These are phyloP conservation scores for Kandelia obovata DNA, from an alignment of 345 rosid species.

Conservation along the genomic window DNA sequence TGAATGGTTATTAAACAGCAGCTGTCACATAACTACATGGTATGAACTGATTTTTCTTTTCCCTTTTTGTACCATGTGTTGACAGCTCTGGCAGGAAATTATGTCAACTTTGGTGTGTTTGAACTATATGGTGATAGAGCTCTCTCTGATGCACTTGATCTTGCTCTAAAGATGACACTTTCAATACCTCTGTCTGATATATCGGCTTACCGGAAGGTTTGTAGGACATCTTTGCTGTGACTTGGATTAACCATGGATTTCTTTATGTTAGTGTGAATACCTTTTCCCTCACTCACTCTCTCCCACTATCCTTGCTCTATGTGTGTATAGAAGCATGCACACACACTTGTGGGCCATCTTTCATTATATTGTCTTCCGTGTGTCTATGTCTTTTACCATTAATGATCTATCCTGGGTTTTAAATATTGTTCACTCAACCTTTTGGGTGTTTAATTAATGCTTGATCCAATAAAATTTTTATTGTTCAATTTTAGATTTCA, in stretches of 20 bases:
- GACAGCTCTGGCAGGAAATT: conserved; percentile 90
- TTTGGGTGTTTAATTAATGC: too few relatives aligned
- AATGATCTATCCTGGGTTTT: too few relatives aligned
- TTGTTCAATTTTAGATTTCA: too few relatives aligned
- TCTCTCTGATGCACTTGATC: conserved; percentile 89
- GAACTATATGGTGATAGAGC: conserved; percentile 98
- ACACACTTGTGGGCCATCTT: too few relatives aligned
- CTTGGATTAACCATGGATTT: neutral
- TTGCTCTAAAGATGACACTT: conserved; percentile 78
- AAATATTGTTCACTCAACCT: too few relatives aligned
- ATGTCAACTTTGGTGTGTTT: conserved; percentile 95
- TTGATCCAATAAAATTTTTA: too few relatives aligned
- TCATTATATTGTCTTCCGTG: too few relatives aligned
- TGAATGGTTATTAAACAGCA: neutral
- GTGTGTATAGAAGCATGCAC: too few relatives aligned
- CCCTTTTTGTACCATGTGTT: conserved; percentile 22
- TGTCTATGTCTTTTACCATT: too few relatives aligned
- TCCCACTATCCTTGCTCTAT: too few relatives aligned
- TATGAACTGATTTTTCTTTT: conserved; percentile 8
- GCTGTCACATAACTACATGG: neutral
- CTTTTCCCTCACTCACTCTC: neutral
- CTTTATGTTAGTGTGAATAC: neutral
- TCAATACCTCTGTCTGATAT: conserved; percentile 93
- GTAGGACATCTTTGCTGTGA: conserved; percentile 6
- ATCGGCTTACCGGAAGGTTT: conserved; percentile 90